Base-by-base conservation (phyloP, 495 filamentous ascomycete genomes). In the Tuber microsphaerosporum region DNA sequence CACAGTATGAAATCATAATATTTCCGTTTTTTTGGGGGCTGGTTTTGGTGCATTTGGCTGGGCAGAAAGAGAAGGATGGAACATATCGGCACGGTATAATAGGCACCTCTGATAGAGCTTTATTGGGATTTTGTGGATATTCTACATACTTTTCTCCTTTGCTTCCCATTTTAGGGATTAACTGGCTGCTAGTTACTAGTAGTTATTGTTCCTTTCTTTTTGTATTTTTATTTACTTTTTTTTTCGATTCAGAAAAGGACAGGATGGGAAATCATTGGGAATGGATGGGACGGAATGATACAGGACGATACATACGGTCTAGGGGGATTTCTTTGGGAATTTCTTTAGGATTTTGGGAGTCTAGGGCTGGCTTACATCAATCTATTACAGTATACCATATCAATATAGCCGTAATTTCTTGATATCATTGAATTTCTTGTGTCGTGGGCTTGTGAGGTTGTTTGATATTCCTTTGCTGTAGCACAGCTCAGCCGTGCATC, bases 381-480 rank as follows among this genome's bases (percentile, higher is more conserved):
- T 56, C 48, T 56, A 22, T 65, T 65, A 12, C 56, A 12, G 26
- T 65, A 65, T 65, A 65, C 56, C 56, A 65, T 34, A 65, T 65
- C 56, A 65, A 34, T 65, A 65, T 34, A 65, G 22, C n/a, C 10
- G 51, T 61, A 61, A 26, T 61, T 72, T 69, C n/a, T 51, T 73
- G 51, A 31, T 42, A 37, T 56, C 45, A 43, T 75, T 73, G 39
- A 48, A 39, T 43, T 22, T 2, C n/a, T 10, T 56, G 69, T 51
- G 26, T 16, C 68, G 65, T 5, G 19, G 7, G 72, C 17, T 69
- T 69, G 51, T 70, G 6, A 22, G 17, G 14, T 70, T 31, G 42
- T 61, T 9, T 14, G 10, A 14, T 26, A 61, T 61, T 14, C 8
- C 22, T 26, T 14, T 14, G 51, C n/a, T n/a, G 51, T 12, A 61